Percentiles rank a stretch among this genome's conserved stretches.
phyloP scores from a whole-genome alignment of 805 yeast genomes.

The Teunomyces gatunensis region DNA sequence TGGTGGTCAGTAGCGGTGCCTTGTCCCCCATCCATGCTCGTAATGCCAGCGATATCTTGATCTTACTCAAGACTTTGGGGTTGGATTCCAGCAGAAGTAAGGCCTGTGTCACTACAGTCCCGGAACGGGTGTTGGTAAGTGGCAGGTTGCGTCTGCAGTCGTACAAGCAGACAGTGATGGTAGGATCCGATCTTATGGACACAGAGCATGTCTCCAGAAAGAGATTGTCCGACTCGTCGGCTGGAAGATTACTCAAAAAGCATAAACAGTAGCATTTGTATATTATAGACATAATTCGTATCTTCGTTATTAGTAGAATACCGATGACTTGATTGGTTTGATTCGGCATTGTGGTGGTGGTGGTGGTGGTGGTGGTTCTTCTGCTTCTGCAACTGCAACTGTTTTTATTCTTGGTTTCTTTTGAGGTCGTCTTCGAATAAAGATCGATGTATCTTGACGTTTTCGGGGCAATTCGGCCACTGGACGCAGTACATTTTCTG shows the following conservation, averaged over 20 bases:
- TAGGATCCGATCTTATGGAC: conserved; percentile 40
- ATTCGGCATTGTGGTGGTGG: conserved; percentile 13
- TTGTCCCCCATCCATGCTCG: conserved; percentile 54
- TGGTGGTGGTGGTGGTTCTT: background rate
- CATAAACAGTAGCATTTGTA: conserved; percentile 8
- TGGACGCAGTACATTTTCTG: background rate
- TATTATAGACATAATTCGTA: conserved; percentile 1
- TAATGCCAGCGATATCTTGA: conserved; percentile 64
- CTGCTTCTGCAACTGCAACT: conserved; percentile 5
- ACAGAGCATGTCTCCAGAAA: conserved; percentile 18
- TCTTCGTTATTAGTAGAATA: conserved; percentile 18
- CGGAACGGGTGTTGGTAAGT: conserved; percentile 63
- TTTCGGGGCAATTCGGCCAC: background rate
- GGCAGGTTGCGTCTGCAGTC: conserved; percentile 74
- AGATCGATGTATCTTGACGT: conserved; percentile 9
- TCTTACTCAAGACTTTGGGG: conserved; percentile 67
- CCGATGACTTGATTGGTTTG: conserved; percentile 28
- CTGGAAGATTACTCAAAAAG: conserved; percentile 25
- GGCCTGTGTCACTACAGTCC: conserved; percentile 54
- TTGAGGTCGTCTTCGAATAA: conserved; percentile 8
- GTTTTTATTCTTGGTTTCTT: conserved; percentile 1
- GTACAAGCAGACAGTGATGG: conserved; percentile 69
- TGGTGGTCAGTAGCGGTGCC: conserved; percentile 80
- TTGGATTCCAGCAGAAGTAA: conserved; percentile 61
- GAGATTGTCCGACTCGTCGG: conserved; percentile 19